Base-by-base conservation (phyloP, 768 basidiomycete species). In the Pleurotus cornucopiae region DNA sequence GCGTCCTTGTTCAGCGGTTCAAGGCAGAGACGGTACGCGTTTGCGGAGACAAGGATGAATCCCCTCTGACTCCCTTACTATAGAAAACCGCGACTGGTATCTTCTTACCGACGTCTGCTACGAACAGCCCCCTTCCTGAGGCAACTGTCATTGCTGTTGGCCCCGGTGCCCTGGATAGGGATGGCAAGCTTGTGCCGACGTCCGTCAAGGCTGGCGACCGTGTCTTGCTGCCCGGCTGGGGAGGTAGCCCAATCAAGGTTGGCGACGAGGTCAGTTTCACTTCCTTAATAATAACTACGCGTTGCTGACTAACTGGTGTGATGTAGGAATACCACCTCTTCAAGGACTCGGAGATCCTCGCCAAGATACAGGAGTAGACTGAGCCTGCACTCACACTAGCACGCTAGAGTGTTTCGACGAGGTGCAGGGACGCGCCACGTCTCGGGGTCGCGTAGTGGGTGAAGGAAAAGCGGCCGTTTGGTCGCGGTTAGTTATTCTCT, bases 41-140 rank as follows among this genome's bases (percentile, higher is more conserved):
- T 9, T 39, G 5, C 43, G 16, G 26, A 26, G 26, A 60, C 46
- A 18, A 2, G 21, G 34, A 5, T 60, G 18, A 20, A 40, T 47
- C 41, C 7, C 41, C 7, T 16, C 21, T 56, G 21, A 46, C 48
- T 30, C 49, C 38, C 21, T 41, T 40, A 1, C 11, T 2, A 6
- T 63, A 98, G 95, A 97, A 98, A 95, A 99, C 96, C n/a, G 89
- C 97, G 2, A 74, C 89, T 20, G 97, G 97, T 37, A 86, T 99
- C 69, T 94, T 94, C 83, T 80, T 99, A 46, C 97, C 97, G n/a
- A 83, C 89, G 0, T 92, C 94, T 1, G 85, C 90, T 4, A 94
- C 91, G 23, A 82, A 70, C 61, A 84, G 71, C 63, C 94, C 94
- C 20, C 82, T 98, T n/a, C 94, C 96, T 2, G 96, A 98, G 74